phyloP scores from a whole-genome alignment of 208 protist genomes.

The Trypanosoma avium region DNA sequence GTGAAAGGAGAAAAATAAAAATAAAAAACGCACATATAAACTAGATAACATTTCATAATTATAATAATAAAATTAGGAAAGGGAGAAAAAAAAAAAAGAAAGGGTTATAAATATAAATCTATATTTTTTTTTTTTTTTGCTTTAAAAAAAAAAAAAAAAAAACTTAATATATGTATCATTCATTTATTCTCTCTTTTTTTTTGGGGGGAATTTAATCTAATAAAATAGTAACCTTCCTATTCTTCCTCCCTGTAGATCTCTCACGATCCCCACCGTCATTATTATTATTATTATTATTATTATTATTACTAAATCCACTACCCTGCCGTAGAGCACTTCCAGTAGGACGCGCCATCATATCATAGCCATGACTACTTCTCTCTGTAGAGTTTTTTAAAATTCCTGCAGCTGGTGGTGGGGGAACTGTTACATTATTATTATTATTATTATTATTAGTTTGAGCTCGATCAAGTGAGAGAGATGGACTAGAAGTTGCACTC shows the following conservation, averaged over 20 bases:
- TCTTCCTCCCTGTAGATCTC: slow-evolving; percentile 30
- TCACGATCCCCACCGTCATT: slow-evolving; percentile 8
- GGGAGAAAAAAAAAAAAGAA: too few species aligned
- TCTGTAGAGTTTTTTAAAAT: slow-evolving; percentile 15
- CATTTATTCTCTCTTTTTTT: slow-evolving; percentile 6
- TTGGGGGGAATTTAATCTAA: slow-evolving; percentile 31
- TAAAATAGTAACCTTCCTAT: slow-evolving; percentile 49
- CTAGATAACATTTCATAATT: too few species aligned
- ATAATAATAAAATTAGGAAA: too few species aligned
- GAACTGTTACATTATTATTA: not conserved
- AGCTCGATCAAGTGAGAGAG: not conserved
- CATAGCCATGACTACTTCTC: slow-evolving; percentile 16
- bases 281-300: slow-evolving; percentile 8
- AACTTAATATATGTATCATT: too few species aligned
- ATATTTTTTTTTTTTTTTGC: too few species aligned
- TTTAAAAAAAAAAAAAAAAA: too few species aligned
- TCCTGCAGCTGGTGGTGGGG: slow-evolving; percentile 1
- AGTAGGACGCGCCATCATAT: slow-evolving; percentile 10
- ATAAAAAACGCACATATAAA: too few species aligned
- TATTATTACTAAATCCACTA: slow-evolving; percentile 32
- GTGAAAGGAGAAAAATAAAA: too few species aligned
- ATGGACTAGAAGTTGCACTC: too few species aligned
- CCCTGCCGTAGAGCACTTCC: slow-evolving; percentile 37
- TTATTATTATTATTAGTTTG: too few species aligned
- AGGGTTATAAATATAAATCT: too few species aligned